phyloP scores from a whole-genome alignment of 768 basidiomycete genomes.

The Hypsizygus marmoreus region DNA sequence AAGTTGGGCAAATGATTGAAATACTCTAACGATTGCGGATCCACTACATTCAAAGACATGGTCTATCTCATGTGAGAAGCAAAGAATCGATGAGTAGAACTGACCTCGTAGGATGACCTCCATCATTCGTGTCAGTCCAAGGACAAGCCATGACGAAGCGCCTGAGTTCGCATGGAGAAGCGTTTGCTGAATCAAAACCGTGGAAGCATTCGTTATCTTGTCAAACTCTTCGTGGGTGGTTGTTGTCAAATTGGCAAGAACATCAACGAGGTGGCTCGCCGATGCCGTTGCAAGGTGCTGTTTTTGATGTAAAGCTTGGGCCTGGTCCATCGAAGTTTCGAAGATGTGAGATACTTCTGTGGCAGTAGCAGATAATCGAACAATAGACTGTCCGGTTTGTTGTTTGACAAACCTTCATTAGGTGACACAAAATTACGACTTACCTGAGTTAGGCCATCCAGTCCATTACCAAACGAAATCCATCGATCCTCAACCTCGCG shows the following conservation, averaged over 20 bases:
- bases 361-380: conserved; percentile 21
- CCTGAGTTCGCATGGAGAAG: conserved; percentile 18
- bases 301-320: conserved; percentile 15
- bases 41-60: conserved; percentile 24
- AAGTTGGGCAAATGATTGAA: conserved; percentile 28
- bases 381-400: conserved; percentile 21
- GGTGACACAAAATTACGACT: background rate
- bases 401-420: background rate
- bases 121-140: conserved; percentile 1
- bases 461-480: conserved; percentile 10
- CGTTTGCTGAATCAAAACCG: conserved; percentile 31
- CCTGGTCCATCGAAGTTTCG: conserved; percentile 24
- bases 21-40: conserved; percentile 27
- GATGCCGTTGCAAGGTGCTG: conserved; percentile 40
- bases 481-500: conserved; percentile 12
- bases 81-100: background rate
- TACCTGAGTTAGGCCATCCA: conserved; percentile 15
- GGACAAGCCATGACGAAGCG: conserved; percentile 6
- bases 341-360: conserved; percentile 28
- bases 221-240: conserved; percentile 45
- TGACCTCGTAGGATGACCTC: conserved; percentile 12
- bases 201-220: conserved; percentile 46
- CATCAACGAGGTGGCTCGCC: conserved; percentile 34
- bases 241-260: conserved; percentile 37
- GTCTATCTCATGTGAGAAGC: background rate